A percentile compares a stretch with the other conserved stretches of the same genome.
These are phyloP conservation scores for Sarcomyxa edulis DNA, from an alignment of 768 basidiomycete species.

Conservation along the genomic window DNA sequence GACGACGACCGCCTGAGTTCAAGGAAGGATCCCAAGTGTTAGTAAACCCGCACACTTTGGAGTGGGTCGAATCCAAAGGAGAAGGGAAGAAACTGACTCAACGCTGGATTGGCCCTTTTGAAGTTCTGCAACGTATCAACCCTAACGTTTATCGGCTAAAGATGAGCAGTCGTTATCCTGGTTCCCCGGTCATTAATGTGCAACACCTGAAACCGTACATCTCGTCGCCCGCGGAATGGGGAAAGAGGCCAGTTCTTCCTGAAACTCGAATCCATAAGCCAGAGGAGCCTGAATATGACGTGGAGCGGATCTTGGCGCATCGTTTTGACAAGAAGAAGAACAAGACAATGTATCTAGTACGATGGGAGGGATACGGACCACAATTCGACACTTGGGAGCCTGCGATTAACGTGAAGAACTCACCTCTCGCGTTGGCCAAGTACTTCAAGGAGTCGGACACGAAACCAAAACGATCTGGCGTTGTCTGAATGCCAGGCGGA, in stretches of 20 bases:
- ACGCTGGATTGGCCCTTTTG: conserved; percentile 18
- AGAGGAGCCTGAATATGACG: conserved; percentile 11
- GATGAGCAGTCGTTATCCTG: no score
- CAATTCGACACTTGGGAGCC: no score
- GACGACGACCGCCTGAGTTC: conserved; percentile 6
- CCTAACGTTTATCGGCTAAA: no score
- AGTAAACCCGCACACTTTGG: conserved; percentile 3
- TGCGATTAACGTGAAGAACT: no score
- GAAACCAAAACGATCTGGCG: no score
- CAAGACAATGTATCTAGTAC: conserved; percentile 1
- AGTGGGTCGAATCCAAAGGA: conserved; percentile 2
- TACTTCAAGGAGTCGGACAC: no score
- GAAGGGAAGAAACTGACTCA: conserved; percentile 1
- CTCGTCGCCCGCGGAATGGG: conserved; percentile 9
- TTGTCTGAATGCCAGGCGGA: no score
- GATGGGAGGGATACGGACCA: conserved; percentile 7
- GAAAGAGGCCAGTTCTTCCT: conserved; percentile 9
- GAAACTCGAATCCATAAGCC: conserved; percentile 11
- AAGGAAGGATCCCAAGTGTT: neutral
- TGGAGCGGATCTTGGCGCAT: conserved; percentile 11
- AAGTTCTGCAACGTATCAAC: conserved; percentile 19
- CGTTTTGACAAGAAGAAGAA: conserved; percentile 2
- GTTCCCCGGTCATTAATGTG: conserved; percentile 7
- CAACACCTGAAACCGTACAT: conserved; percentile 16
- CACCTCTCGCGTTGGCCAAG: no score